A percentile compares a stretch with the other conserved stretches of the same genome.
Conservation (phyloP, 257 asterid genomes). For the Henckelia pumila region DNA sequence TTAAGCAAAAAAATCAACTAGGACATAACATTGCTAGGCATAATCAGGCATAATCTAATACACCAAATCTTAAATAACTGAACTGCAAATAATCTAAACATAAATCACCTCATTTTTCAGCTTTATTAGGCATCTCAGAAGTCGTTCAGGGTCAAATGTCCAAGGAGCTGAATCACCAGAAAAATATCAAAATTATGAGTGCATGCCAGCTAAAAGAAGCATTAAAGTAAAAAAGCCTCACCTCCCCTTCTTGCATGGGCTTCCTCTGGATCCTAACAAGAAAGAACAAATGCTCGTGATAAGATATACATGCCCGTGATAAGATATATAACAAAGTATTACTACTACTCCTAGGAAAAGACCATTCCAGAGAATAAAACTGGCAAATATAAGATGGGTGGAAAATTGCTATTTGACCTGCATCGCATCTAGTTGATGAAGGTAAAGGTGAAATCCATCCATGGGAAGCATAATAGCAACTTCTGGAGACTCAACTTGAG, state of each 20-base stretch:
- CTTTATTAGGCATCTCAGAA: conserved; percentile 59
- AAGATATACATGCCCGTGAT: conserved; percentile 22
- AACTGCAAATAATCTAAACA: conserved; percentile 10
- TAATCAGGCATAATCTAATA: too few relatives aligned
- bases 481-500: conserved; percentile 71
- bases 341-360: not conserved
- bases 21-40: not conserved
- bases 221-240: conserved; percentile 33
- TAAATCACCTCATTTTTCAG: conserved; percentile 60
- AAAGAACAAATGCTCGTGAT: conserved; percentile 26
- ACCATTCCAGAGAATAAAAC: conserved; percentile 2
- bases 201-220: conserved; percentile 20
- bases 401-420: conserved; percentile 45
- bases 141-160: conserved; percentile 82
- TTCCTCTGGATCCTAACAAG: conserved; percentile 77
- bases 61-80: not conserved
- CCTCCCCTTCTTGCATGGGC: conserved; percentile 99
- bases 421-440: conserved; percentile 84
- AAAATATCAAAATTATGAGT: conserved; percentile 24
- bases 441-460: conserved; percentile 98
- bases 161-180: conserved; percentile 74
- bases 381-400: conserved; percentile 14
- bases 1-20: conserved; percentile 15
- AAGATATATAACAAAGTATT: not conserved
- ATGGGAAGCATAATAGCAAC: conserved; percentile 83